Conservation (phyloP, 192 early-diverging fungal genomes). For the Coemansia aciculifera region DNA sequence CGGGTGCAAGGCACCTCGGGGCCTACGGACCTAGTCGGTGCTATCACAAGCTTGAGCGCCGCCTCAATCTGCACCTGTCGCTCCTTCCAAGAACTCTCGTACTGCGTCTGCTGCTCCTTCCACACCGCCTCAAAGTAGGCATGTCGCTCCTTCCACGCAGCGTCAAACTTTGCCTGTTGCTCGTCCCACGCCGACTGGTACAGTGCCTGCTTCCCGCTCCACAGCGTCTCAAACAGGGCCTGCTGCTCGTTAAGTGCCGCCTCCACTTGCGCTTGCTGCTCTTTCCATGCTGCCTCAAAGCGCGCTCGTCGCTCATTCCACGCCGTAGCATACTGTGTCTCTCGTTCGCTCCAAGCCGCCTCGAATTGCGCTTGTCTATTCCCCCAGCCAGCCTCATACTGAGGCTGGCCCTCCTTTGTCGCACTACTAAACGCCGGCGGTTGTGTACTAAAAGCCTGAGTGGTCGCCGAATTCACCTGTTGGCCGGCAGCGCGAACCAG, state of each 20-base stretch:
- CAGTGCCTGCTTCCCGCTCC: constrained; percentile 3
- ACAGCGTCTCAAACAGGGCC: background rate
- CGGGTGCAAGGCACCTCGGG: background rate
- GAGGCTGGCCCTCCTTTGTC: background rate
- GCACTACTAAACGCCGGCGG: background rate
- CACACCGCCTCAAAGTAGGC: background rate
- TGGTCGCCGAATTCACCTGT: background rate
- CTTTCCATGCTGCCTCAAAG: constrained; percentile 6
- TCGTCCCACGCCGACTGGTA: constrained; percentile 3
- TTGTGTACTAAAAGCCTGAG: background rate
- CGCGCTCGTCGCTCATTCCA: constrained; percentile 6
- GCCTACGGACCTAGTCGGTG: background rate
- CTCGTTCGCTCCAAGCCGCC: background rate
- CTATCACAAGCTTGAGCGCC: background rate
- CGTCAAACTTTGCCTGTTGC: background rate
- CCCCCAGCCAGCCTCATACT: background rate
- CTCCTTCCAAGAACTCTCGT: background rate
- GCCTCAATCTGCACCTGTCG: background rate
- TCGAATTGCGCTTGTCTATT: background rate
- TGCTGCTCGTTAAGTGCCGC: background rate
- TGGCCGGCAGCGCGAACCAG: background rate
- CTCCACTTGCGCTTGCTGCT: constrained; percentile 4
- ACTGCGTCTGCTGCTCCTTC: constrained; percentile 1
- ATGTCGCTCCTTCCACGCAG: constrained; percentile 1
- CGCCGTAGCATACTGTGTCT: constrained; percentile 1